Base-by-base conservation (phyloP, 345 rosid species). In the Dipteronia dyeriana region DNA sequence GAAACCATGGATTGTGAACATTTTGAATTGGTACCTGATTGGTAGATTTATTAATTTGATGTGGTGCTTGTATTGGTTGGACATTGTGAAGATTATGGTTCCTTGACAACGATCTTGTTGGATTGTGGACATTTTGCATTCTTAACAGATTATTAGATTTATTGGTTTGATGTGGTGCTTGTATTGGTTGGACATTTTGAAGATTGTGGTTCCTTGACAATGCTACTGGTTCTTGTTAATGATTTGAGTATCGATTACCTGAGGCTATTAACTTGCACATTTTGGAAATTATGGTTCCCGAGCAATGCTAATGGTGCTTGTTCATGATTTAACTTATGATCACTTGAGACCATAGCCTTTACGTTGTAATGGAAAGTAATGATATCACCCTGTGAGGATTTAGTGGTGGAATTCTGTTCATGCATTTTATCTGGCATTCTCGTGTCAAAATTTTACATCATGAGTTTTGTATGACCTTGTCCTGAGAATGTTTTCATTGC, bases 131-230 rank as follows among this genome's bases (percentile, higher is more conserved):
- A 56, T 56, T 56, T 56, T 19, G 61, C n/a, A 70, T 19, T 51
- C 1, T 16, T 70, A 7, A 23, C 23, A 51, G 25, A 53, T 26
- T 22, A 8, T 23, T 51, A 53, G 34, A 16, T 16, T 70, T 8
- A 4, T 25, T 56, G 61, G 61, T n/a, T n/a, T 56, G 61, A 56
- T 56, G 61, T 12, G 10, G 9, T 56, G n/a, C 22, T 19, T 39
- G 47, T 41, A 60, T 69, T 43, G 68, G 19, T 74, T 63, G 77
- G 68, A 45, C 61, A 23, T 45, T 74, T 63, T 43, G n/a, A 74
- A 62, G 25, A 47, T 62, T 47, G 5, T 4, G 69, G 26, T 45
- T 63, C 68, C 60, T 45, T 45, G 69, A 23, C 26, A 45, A 22
- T 45, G 53, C 54, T 25, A 39, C 64, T 56, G 5, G 47, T 56